Base-by-base conservation (phyloP, 2,329 filamentous ascomycete genomes). In the Aspergillus novofumigatus region DNA sequence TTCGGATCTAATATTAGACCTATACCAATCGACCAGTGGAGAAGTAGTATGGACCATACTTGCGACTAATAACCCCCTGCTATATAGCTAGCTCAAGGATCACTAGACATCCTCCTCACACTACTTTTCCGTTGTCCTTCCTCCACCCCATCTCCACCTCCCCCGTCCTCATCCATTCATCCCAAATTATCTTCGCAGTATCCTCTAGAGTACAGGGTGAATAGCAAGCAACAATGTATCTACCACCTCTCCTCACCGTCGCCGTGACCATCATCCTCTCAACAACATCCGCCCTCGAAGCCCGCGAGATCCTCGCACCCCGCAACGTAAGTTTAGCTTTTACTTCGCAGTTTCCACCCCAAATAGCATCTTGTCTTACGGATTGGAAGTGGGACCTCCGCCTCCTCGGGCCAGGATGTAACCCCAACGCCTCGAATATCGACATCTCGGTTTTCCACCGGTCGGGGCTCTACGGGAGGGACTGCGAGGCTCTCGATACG, bases 331-430 rank as follows among this genome's bases (percentile, higher is more conserved):
- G 64, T 47, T n/a, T 17, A 11, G 1, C 21, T 53, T n/a, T n/a
- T n/a, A n/a, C n/a, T n/a, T n/a, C n/a, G n/a, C n/a, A n/a, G n/a
- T n/a, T n/a, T n/a, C n/a, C n/a, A n/a, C n/a, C n/a, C n/a, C n/a
- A n/a, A n/a, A n/a, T n/a, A n/a, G n/a, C n/a, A n/a, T n/a, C n/a
- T n/a, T n/a, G n/a, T n/a, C n/a, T n/a, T n/a, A n/a, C n/a, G n/a
- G n/a, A n/a, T n/a, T n/a, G n/a, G n/a, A n/a, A 69, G 67, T 69
- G 67, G 67, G 66, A 69, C 49, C 60, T 74, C 44, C 67, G 64
- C 51, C 65, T 73, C 28, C 67, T 72, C 51, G 63, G 60, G 50
- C 65, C 65, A 21, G 69, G 69, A 53, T 74, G 72, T 59, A 51
- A 63, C 51, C 56, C 61, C 3, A 59, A 63, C 44, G 25, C 29